These are phyloP conservation scores for Periconia sp. DNA, from an alignment of 2,329 filamentous ascomycete genomes.

Conservation along the genomic window DNA sequence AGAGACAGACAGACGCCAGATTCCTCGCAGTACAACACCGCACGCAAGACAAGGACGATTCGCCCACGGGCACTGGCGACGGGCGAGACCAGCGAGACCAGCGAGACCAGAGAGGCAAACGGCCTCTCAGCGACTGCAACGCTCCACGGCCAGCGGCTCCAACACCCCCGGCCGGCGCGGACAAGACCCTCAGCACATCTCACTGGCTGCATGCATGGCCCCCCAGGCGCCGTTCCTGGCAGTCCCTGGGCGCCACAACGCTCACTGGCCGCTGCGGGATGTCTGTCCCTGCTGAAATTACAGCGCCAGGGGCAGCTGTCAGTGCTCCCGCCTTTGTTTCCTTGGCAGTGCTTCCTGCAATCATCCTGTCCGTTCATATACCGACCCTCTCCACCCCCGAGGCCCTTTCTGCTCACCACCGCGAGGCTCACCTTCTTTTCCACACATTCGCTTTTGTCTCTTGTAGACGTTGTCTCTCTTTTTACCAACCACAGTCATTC, in stretches of 20 bases:
- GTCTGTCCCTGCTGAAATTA: conserved; percentile 43
- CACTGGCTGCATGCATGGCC: conserved; percentile 52
- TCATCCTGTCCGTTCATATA: conserved; percentile 40
- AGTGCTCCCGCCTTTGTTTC: conserved; percentile 21
- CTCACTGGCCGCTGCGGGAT: conserved; percentile 32
- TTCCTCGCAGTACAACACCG: not conserved
- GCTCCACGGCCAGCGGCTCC: too few species aligned
- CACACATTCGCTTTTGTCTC: conserved; percentile 42
- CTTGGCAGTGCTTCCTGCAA: conserved; percentile 38
- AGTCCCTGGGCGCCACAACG: conserved; percentile 13
- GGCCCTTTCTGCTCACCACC: conserved; percentile 30
- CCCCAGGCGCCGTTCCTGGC: conserved; percentile 9
- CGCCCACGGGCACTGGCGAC: too few species aligned
- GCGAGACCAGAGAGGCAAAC: too few species aligned
- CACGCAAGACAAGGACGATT: too few species aligned
- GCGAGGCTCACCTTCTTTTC: conserved; percentile 43
- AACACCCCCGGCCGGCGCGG: too few species aligned
- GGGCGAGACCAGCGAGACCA: too few species aligned
- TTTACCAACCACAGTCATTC: conserved; percentile 45
- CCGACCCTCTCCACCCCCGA: conserved; percentile 18
- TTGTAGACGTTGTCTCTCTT: conserved; percentile 42
- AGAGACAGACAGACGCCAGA: not conserved
- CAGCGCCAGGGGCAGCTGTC: conserved; percentile 37
- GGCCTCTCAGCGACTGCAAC: too few species aligned
- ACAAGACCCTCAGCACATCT: conserved; percentile 2